A percentile compares a stretch with the other conserved stretches of the same genome.
Conservation (phyloP, 345 rosid genomes). For the Gossypium rotundifolium region DNA sequence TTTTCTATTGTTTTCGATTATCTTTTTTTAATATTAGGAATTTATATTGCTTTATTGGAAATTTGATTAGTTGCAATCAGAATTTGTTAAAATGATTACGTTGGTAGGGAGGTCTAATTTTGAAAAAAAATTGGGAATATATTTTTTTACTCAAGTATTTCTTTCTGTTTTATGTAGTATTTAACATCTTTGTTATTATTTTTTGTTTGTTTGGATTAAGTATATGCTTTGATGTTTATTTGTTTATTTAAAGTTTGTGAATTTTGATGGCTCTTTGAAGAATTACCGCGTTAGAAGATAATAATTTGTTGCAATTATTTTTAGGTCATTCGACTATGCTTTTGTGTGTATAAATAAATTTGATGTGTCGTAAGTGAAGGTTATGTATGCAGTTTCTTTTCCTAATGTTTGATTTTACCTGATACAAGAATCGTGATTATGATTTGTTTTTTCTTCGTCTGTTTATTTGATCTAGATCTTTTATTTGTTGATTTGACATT, state of each 20-base stretch:
- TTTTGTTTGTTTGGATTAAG: background rate
- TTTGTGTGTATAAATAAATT: background rate
- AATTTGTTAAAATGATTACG: background rate
- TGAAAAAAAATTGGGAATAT: background rate
- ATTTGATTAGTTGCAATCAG: background rate
- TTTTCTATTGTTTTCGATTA: background rate
- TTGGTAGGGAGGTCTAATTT: background rate
- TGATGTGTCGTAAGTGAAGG: background rate
- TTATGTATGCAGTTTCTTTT: background rate
- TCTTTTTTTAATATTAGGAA: background rate
- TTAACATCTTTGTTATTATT: background rate
- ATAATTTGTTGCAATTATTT: background rate
- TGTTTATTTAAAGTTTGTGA: background rate
- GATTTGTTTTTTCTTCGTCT: background rate
- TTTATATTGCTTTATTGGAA: background rate
- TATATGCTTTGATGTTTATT: background rate
- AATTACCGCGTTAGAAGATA: too few relatives aligned
- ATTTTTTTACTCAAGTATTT: too few relatives aligned
- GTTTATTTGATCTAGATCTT: background rate
- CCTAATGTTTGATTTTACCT: background rate
- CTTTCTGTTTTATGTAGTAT: background rate
- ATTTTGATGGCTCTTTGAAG: conserved; percentile 8
- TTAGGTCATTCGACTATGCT: background rate
- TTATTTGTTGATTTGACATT: background rate
- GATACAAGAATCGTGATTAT: background rate